Evolutionary conservation across 192 early-diverging fungal genomes (phyloP).

Genomic region (Rhizoclosmatium globosum): DNA sequence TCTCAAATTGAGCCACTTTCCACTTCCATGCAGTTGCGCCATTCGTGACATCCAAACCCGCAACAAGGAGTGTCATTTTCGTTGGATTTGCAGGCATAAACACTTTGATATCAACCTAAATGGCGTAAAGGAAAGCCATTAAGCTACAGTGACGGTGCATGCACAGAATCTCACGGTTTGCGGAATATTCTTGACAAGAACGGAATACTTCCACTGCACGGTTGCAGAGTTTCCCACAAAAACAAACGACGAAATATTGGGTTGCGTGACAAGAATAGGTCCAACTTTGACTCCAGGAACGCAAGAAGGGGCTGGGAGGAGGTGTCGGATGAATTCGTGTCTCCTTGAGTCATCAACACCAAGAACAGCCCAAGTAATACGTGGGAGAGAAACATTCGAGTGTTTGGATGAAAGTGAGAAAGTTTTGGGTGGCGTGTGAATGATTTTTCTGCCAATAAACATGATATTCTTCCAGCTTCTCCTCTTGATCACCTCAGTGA

Average conservation of each 20-base stretch:
- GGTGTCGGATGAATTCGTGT: not conserved
- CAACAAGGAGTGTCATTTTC: not conserved
- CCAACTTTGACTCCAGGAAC: conserved; percentile 16
- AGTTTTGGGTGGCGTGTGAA: no score
- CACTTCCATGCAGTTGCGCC: conserved; percentile 25
- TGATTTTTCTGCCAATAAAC: no score
- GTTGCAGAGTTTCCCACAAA: conserved; percentile 5
- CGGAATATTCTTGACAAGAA: conserved; percentile 11
- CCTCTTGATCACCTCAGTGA: not conserved
- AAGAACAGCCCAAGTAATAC: no score
- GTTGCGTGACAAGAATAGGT: not conserved
- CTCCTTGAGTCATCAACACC: no score
- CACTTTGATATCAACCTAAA: conserved; percentile 25
- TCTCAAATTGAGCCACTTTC: conserved; percentile 4
- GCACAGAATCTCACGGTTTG: not conserved
- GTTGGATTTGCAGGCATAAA: not conserved
- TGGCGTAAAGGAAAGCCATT: not conserved
- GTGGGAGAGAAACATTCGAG: no score
- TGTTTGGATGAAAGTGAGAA: no score
- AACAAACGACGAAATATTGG: conserved; percentile 12
- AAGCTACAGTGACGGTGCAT: no score
- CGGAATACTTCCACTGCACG: conserved; percentile 19
- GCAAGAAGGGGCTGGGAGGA: not conserved
- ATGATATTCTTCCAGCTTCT: not conserved
- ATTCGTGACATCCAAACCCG: conserved; percentile 23